Percentiles rank a stretch among this genome's conserved stretches.
These are phyloP conservation scores for Alloteropsis angusta DNA, from an alignment of 202 grass and related monocot species.

Conservation along the genomic window DNA sequence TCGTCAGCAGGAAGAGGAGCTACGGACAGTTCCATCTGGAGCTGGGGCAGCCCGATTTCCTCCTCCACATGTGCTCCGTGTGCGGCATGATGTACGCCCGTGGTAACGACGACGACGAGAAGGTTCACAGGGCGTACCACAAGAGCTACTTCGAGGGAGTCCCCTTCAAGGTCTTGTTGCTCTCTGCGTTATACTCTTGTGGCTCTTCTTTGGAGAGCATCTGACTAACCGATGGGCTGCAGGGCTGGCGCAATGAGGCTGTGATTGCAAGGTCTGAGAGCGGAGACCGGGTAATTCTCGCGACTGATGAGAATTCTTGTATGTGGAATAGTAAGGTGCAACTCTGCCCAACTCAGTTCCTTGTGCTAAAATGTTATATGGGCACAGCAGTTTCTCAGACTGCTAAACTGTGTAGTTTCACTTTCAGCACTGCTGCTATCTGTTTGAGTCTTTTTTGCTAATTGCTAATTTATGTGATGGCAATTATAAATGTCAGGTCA, in stretches of 20 bases:
- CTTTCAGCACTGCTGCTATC: neutral
- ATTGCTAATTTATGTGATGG: neutral
- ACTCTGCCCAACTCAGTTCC: neutral
- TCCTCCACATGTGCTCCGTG: conserved; percentile 60
- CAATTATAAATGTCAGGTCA: conserved; percentile 41
- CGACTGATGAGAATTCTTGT: conserved; percentile 27
- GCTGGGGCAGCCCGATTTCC: conserved; percentile 75
- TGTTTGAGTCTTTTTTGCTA: neutral
- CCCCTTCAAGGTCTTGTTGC: conserved; percentile 45
- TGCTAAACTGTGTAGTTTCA: neutral
- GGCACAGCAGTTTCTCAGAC: neutral
- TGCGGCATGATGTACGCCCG: conserved; percentile 79
- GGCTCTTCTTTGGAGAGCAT: neutral
- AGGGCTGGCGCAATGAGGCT: conserved; percentile 75
- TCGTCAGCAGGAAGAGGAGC: conserved; percentile 63
- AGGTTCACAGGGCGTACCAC: conserved; percentile 67
- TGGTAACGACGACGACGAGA: conserved; percentile 72
- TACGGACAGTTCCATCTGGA: conserved; percentile 88
- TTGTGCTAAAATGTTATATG: neutral
- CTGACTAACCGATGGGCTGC: conserved; percentile 13
- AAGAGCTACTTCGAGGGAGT: conserved; percentile 65
- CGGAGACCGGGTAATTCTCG: conserved; percentile 43
- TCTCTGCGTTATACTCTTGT: neutral
- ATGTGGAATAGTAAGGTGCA: conserved; percentile 54
- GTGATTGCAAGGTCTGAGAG: conserved; percentile 35